Evolutionary conservation across 2,329 filamentous ascomycete genomes (phyloP).

Genomic region (Dothideomycetes sp.): DNA sequence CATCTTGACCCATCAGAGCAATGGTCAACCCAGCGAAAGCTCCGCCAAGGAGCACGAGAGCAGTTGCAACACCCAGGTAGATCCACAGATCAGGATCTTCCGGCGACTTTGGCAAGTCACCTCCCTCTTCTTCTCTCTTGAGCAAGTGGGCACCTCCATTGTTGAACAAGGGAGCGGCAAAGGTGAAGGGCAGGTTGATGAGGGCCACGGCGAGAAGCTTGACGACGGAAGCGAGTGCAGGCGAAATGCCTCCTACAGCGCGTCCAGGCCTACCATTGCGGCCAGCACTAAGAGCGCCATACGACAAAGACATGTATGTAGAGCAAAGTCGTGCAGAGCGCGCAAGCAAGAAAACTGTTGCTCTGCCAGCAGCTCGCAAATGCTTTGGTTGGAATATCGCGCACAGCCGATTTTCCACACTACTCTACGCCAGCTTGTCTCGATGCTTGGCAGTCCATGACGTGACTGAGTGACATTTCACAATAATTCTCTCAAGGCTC

Average conservation of each 20-base stretch:
- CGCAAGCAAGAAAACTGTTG: slow-evolving; percentile 4
- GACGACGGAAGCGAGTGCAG: slow-evolving; percentile 15
- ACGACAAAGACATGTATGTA: slow-evolving; percentile 15
- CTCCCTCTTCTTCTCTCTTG: slow-evolving; percentile 15
- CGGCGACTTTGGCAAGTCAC: slow-evolving; percentile 20
- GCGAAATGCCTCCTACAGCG: slow-evolving; percentile 12
- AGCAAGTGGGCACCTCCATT: slow-evolving; percentile 9
- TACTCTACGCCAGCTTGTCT: no score
- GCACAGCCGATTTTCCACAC: no score
- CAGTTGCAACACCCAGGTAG: slow-evolving; percentile 67
- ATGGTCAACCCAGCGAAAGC: slow-evolving; percentile 93
- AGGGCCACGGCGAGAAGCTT: slow-evolving; percentile 17
- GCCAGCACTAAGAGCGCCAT: slow-evolving; percentile 12
- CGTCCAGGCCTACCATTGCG: slow-evolving; percentile 5
- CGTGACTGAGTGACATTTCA: no score
- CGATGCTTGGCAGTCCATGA: no score
- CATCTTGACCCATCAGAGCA: slow-evolving; percentile 75
- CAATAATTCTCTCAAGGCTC: no score
- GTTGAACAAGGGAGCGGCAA: slow-evolving; percentile 15
- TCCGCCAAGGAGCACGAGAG: slow-evolving; percentile 77
- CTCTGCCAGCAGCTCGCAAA: neutral
- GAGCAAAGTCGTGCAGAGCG: neutral
- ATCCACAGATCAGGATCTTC: slow-evolving; percentile 63
- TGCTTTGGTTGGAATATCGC: neutral
- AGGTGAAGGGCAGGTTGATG: slow-evolving; percentile 14